A percentile compares a stretch with the other conserved stretches of the same genome.
phyloP scores from a whole-genome alignment of 2,329 filamentous ascomycete species.

The Claviceps monticola region DNA sequence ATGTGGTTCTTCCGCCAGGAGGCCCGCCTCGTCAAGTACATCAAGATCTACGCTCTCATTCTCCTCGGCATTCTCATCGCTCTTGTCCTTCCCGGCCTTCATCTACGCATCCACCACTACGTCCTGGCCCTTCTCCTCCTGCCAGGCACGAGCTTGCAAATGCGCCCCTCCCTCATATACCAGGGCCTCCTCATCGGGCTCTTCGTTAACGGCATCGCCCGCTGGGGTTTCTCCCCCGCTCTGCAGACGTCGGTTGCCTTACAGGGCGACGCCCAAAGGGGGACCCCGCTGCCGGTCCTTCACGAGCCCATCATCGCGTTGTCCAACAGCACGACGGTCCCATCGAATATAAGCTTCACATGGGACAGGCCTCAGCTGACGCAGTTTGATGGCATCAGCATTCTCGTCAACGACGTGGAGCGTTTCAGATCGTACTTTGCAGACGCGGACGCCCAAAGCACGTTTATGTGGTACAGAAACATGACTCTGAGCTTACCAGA shows the following conservation, averaged over 20 bases:
- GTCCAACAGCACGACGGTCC: slow-evolving; percentile 20
- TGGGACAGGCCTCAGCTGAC: slow-evolving; percentile 32
- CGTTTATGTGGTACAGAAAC: slow-evolving; percentile 47
- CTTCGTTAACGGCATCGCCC: slow-evolving; percentile 84
- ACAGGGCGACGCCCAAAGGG: slow-evolving; percentile 51
- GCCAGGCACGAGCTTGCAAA: slow-evolving; percentile 80
- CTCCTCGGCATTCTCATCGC: slow-evolving; percentile 52
- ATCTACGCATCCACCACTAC: slow-evolving; percentile 88
- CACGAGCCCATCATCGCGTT: slow-evolving; percentile 32
- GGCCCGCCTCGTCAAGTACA: slow-evolving; percentile 62
- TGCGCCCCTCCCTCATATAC: slow-evolving; percentile 68
- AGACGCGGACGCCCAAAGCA: slow-evolving; percentile 28
- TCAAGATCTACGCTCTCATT: slow-evolving; percentile 64
- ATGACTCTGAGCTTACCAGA: slow-evolving; percentile 36
- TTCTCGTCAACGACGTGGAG: slow-evolving; percentile 79
- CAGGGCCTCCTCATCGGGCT: slow-evolving; percentile 82
- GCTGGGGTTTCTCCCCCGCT: slow-evolving; percentile 86
- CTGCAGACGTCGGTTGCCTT: slow-evolving; percentile 68
- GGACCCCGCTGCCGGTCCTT: slow-evolving; percentile 45
- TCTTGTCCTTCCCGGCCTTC: slow-evolving; percentile 60
- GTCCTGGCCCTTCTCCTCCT: slow-evolving; percentile 77
- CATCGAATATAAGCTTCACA: slow-evolving; percentile 52
- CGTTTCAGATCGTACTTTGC: slow-evolving; percentile 59
- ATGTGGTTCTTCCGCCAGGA: slow-evolving; percentile 78
- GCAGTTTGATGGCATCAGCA: slow-evolving; percentile 59